Evolutionary conservation across 768 basidiomycete genomes (phyloP), one percentile per base, ranked within the genome.

Genomic region (Tulasnella sp.): DNA sequence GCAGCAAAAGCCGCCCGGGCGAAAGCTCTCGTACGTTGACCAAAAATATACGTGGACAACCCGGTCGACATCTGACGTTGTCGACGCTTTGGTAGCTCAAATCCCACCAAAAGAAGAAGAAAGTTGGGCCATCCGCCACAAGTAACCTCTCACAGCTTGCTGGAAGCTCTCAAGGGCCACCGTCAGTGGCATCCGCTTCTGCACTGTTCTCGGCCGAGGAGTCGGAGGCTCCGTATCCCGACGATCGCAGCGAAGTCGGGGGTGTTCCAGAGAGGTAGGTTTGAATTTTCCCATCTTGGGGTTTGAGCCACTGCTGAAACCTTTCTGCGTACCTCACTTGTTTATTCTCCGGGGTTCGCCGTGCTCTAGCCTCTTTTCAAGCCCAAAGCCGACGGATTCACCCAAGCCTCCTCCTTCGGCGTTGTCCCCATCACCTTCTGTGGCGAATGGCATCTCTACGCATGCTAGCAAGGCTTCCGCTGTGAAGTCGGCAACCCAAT

Each of bases 1-100:
- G 93, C 93, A 76, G 90, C 90, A 21, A 94, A 93, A 85, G 90
- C 94, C 78, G 94, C 94, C 3, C 90, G 94, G 81, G 94, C 93
- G 78, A 94, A 93, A 85, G 94, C 93, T 74, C 83, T 96, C 90
- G 94, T 95, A 84, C 79, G 89, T 52, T 21, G 9, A 40, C 38
- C 12, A 31, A 58, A 24, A 76, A 36, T 68, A 34, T 19, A 27
- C 34, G 21, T 71, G 7, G 62, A 68, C 27, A 6, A 14, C 31
- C 62, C 31, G 6, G 24, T 16, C 71, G 46, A 46, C 27, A 46
- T 36, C 42, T 40, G 40, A 72, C 39, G 48, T 77, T 21, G 76
- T 75, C 19, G 73, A 74, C 44, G 73, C 44, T n/a, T 72, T 71
- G 36, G 68, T 85, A 95, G 93, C 88, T 95, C 84, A 94, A 94